A percentile compares a stretch with the other conserved stretches of the same genome.
Evolutionary conservation across 306 rosid genomes (phyloP).

Genomic region (Dryas drummondii): DNA sequence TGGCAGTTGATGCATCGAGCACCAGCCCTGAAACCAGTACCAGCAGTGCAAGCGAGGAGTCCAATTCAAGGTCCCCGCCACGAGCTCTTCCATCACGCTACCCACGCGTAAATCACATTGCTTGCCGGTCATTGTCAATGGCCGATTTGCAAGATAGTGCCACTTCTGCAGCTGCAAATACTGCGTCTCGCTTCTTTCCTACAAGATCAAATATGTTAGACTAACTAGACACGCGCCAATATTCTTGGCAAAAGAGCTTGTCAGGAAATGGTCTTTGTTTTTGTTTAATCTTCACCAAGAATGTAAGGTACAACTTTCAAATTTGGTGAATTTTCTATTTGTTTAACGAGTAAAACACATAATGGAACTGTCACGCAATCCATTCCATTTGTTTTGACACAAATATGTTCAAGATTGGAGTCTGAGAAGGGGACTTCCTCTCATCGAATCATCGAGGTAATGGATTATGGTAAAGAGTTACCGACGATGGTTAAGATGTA

Average conservation of each 20-base stretch:
- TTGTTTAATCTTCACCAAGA: not conserved
- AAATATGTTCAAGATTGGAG: too few species aligned
- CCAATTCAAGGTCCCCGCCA: conserved; percentile 39
- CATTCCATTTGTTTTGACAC: not conserved
- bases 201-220: conserved; percentile 16
- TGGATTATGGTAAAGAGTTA: too few species aligned
- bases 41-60: conserved; percentile 62
- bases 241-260: not conserved
- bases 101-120: conserved; percentile 18
- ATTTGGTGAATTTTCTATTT: not conserved
- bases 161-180: conserved; percentile 33
- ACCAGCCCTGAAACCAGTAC: conserved; percentile 61
- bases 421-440: too few species aligned
- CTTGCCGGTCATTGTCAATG: conserved; percentile 58
- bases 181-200: conserved; percentile 24
- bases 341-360: not conserved
- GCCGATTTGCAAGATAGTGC: conserved; percentile 67
- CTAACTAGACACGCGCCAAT: not conserved
- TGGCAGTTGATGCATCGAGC: conserved; percentile 63
- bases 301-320: not conserved
- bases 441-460: too few species aligned
- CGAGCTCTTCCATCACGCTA: conserved; percentile 47
- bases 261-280: not conserved
- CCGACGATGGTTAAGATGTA: too few species aligned
- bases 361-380: too few species aligned